phyloP scores from a whole-genome alignment of 2,329 filamentous ascomycete genomes.

The Penicillium sp. region DNA sequence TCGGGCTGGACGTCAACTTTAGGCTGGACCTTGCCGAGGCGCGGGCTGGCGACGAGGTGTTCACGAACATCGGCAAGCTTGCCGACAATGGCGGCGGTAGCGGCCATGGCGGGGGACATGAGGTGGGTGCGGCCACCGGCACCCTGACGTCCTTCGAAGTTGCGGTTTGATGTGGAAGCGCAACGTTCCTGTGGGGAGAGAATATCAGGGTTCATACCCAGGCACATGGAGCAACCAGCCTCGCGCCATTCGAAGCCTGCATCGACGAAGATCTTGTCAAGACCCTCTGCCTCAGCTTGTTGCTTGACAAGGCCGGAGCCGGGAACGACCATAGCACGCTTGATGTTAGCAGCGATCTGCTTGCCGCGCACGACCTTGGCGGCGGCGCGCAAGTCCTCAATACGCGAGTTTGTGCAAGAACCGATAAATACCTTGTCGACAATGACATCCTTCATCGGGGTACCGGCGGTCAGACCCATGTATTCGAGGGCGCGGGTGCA shows the following conservation, averaged over 20 bases:
- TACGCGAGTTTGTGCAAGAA: constrained; percentile 95
- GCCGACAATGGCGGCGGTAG: constrained; percentile 84
- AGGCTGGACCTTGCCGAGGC: constrained; percentile 57
- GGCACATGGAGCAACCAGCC: constrained; percentile 97
- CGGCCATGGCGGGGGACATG: constrained; percentile 97
- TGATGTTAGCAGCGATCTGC: constrained; percentile 86
- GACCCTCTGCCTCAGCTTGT: constrained; percentile 86
- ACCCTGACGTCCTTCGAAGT: constrained; percentile 96
- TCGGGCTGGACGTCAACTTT: constrained; percentile 65
- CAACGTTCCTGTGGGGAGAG: constrained; percentile 90
- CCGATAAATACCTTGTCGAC: constrained; percentile 98
- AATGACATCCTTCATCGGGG: constrained; percentile 86
- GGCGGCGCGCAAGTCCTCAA: constrained; percentile 90
- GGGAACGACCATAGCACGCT: constrained; percentile 93
- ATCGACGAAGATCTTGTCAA: constrained; percentile 89
- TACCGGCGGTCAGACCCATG: constrained; percentile 89
- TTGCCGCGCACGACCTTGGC: constrained; percentile 84
- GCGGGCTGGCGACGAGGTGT: constrained; percentile 59
- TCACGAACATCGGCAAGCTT: constrained; percentile 92
- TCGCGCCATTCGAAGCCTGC: constrained; percentile 98
- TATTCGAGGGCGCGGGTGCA: constrained; percentile 87
- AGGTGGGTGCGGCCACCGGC: constrained; percentile 89
- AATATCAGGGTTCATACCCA: constrained; percentile 99
- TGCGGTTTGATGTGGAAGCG: constrained; percentile 93
- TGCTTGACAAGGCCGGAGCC: constrained; percentile 94